Evolutionary conservation across 2,329 filamentous ascomycete species (phyloP).

Genomic region (Xylaria polymorpha): DNA sequence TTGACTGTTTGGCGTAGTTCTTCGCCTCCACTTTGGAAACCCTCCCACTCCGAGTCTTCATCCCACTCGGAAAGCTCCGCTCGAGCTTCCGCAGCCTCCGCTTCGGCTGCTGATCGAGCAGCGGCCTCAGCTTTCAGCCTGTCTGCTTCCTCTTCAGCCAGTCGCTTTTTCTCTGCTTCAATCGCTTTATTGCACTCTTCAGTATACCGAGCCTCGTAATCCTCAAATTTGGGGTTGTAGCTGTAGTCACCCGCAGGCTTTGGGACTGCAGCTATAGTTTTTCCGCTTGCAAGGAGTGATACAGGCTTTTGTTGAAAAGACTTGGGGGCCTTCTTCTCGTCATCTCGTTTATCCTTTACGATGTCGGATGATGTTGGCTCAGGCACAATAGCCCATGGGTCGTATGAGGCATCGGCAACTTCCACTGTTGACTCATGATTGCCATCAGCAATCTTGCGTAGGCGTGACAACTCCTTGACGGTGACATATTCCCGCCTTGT

Average conservation of each 20-base stretch:
- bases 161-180: conserved; percentile 79
- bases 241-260: conserved; percentile 85
- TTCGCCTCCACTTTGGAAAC: conserved; percentile 83
- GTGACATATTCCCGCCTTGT: conserved; percentile 83
- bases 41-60: conserved; percentile 92
- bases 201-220: conserved; percentile 82
- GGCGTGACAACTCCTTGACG: conserved; percentile 81
- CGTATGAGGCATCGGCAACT: conserved; percentile 74
- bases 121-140: conserved; percentile 74
- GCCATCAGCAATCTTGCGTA: conserved; percentile 83
- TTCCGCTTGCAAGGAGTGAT: conserved; percentile 85
- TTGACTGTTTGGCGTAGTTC: conserved; percentile 75
- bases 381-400: conserved; percentile 76
- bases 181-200: conserved; percentile 83
- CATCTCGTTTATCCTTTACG: conserved; percentile 54
- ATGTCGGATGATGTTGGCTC: conserved; percentile 46
- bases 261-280: conserved; percentile 79
- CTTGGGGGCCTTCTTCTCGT: conserved; percentile 75
- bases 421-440: conserved; percentile 66
- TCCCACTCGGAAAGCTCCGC: conserved; percentile 78
- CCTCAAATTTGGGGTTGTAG: conserved; percentile 90
- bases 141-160: conserved; percentile 75
- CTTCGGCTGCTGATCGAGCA: conserved; percentile 75
- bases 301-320: conserved; percentile 82
- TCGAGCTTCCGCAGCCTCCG: conserved; percentile 77